Evolutionary conservation across 225 moss, liverwort and hornwort species (phyloP), one percentile per base, ranked within the genome.

Genomic region (Antitrichia curtipendula): DNA sequence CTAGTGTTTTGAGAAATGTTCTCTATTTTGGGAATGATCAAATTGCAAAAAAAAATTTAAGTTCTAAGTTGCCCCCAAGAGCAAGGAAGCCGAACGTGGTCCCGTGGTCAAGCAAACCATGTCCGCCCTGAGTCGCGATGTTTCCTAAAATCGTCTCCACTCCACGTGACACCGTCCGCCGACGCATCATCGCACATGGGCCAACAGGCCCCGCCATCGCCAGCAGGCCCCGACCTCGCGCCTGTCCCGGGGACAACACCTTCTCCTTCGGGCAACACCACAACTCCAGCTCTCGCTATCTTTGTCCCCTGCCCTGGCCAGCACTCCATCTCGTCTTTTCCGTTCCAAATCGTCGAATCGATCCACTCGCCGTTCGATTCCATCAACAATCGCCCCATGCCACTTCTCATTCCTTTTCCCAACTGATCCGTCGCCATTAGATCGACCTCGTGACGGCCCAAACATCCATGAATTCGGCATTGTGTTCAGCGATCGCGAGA

Each of bases 81-180:
- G 75, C 22, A 24, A 71, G 28, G 71, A 16, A 45, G 71, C 28
- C 36, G 53, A 80, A 29, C 80, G 45, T 60, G 80, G 80, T 61
- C 45, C 31, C 31, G 41, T 41, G 61, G 80, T 61, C 80, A 40
- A 57, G 40, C 58, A 13, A 60, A 43, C 57, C 18, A 63, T 45
- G 61, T 49, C 82, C 63, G 5, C 10, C 64, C 17, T 7, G 57
- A 34, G 85, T 49, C 43, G 62, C 14, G 43, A 65, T 34, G 71
- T 47, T 89, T 54, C 89, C 85, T 85, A 85, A 82, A 82, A 49
- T 89, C 74, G 89, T 32, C 85, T 24, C 47, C 36, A 52, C 73
- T 88, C 73, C 92, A 92, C 92, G 92, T 92, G 92, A 92, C 92
- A 73, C 64, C 84, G 28, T 90, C 73, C 87, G 84, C 88, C 92